phyloP scores from a whole-genome alignment of 2,329 filamentous ascomycete genomes.

The Colletotrichum scovillei region DNA sequence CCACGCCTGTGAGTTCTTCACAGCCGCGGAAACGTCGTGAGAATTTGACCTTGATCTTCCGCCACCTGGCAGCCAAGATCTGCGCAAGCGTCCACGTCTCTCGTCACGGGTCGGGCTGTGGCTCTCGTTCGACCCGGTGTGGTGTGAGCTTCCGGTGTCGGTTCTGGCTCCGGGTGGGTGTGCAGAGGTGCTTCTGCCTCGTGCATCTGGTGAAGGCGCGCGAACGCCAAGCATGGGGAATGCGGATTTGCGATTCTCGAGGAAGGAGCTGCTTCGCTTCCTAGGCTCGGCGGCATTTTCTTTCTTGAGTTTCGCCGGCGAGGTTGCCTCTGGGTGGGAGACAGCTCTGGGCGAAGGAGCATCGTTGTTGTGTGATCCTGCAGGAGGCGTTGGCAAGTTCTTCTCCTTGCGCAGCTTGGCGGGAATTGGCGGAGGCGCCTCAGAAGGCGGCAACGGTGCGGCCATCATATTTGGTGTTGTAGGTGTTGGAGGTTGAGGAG shows the following conservation, averaged over 20 bases:
- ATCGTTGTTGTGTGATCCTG: background rate
- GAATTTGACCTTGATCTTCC: slow-evolving; percentile 63
- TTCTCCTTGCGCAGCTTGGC: slow-evolving; percentile 32
- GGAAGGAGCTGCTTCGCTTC: slow-evolving; percentile 48
- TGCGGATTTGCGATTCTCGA: slow-evolving; percentile 37
- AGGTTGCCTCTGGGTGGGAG: slow-evolving; percentile 11
- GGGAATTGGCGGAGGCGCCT: slow-evolving; percentile 28
- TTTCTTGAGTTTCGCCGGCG: slow-evolving; percentile 46
- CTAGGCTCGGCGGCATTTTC: slow-evolving; percentile 41
- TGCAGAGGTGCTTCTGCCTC: slow-evolving; percentile 61
- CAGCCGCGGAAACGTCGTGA: slow-evolving; percentile 42
- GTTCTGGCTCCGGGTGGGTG: slow-evolving; percentile 49
- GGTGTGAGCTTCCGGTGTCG: slow-evolving; percentile 37
- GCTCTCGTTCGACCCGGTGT: slow-evolving; percentile 47
- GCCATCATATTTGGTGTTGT: slow-evolving; percentile 21
- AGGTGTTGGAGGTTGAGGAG: slow-evolving; percentile 19
- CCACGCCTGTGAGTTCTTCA: slow-evolving; percentile 57
- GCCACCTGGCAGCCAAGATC: slow-evolving; percentile 65
- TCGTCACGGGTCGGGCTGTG: slow-evolving; percentile 55
- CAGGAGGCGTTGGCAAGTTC: slow-evolving; percentile 15
- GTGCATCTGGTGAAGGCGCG: slow-evolving; percentile 48
- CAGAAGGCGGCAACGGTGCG: slow-evolving; percentile 20
- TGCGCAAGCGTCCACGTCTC: slow-evolving; percentile 57
- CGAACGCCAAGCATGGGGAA: slow-evolving; percentile 41
- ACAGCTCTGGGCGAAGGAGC: slow-evolving; percentile 15